Evolutionary conservation across 2,329 filamentous ascomycete genomes (phyloP).

Genomic region (Emmonsia crescens): DNA sequence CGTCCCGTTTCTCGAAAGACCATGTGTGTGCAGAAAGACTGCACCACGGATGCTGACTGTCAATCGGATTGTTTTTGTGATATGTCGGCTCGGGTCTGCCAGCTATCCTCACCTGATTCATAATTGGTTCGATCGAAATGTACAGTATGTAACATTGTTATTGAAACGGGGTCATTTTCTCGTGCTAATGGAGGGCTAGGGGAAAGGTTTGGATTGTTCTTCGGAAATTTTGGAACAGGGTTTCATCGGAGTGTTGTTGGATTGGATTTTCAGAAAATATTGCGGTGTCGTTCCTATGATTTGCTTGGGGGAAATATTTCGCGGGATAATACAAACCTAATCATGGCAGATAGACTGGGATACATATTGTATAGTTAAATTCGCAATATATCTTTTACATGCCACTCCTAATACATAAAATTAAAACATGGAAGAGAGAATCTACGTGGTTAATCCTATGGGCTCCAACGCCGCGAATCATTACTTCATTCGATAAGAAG

Average conservation of each 20-base stretch:
- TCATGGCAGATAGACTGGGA: not conserved
- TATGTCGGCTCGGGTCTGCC: not conserved
- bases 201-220: not conserved
- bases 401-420: not conserved
- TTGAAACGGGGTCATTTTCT: not conserved
- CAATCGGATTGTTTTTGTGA: not conserved
- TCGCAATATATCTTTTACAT: not conserved
- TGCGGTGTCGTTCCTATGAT: too few relatives aligned
- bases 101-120: not conserved
- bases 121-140: not conserved
- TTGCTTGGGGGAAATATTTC: too few relatives aligned
- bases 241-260: not conserved
- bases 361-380: not conserved
- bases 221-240: not conserved
- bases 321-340: not conserved
- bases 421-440: not conserved
- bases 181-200: not conserved
- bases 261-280: not conserved
- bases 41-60: not conserved
- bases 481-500: not conserved
- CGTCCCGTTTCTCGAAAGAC: not conserved
- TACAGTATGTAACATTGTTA: not conserved
- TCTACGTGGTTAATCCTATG: not conserved
- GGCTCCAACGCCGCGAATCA: not conserved
- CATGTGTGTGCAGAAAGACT: not conserved